A percentile compares a stretch with the other conserved stretches of the same genome.
Conservation (phyloP, 805 yeast species). For the Kodamaea kakaduensis region DNA sequence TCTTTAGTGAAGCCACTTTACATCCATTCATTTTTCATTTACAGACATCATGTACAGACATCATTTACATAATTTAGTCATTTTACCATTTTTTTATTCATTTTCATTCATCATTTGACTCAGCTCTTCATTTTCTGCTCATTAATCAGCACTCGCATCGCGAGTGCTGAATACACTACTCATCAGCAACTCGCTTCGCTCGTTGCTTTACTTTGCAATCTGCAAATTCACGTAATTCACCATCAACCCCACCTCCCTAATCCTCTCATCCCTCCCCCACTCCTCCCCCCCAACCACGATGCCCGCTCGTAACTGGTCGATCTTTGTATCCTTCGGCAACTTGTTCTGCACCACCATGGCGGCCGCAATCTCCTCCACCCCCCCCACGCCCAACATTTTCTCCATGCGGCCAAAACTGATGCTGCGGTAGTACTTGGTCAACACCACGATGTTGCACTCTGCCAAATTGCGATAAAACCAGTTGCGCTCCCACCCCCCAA, state of each 20-base stretch:
- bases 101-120: too few relatives aligned
- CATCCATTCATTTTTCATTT: too few relatives aligned
- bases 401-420: conserved; percentile 20
- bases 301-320: conserved; percentile 30
- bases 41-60: too few relatives aligned
- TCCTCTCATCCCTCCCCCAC: conserved; percentile 20
- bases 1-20: too few relatives aligned
- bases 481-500: conserved; percentile 2
- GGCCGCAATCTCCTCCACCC: conserved; percentile 25
- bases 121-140: too few relatives aligned
- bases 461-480: conserved; percentile 17
- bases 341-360: conserved; percentile 35
- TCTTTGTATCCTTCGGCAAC: conserved; percentile 25
- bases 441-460: conserved; percentile 29
- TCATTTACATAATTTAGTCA: too few relatives aligned
- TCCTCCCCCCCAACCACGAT: conserved; percentile 22
- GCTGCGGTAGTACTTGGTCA: conserved; percentile 28
- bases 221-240: conserved; percentile 23
- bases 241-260: conserved; percentile 25
- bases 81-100: too few relatives aligned
- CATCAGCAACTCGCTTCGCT: too few relatives aligned
- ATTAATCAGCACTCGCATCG: too few relatives aligned
- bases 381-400: conserved; percentile 17
- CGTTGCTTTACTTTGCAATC: too few relatives aligned
- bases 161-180: too few relatives aligned